Evolutionary conservation across 257 asterid genomes (phyloP), one percentile per base, ranked within the genome.

Genomic region (Marsdenia floribunda): DNA sequence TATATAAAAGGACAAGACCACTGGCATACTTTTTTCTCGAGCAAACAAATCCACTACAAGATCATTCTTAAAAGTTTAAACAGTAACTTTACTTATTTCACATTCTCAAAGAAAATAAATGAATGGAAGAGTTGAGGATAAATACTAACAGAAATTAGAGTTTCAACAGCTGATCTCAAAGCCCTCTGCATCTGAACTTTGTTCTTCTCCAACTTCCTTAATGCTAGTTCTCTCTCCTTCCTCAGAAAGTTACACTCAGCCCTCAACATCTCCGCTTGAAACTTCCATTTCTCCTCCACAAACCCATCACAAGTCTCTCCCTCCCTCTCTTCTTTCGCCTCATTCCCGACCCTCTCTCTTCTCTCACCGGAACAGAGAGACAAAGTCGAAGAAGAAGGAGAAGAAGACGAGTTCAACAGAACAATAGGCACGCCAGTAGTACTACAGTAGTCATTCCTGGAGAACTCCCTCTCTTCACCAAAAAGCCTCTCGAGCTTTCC

Each of bases 181-280:
- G 91, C 82, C 61, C 76, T 87, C 82, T 86, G 92, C 90, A 82
- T 88, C 60, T 90, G 90, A 15, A 79, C 77, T 71, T 86, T 82
- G 47, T 90, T 91, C 53, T 85, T 87, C 76, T 91, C 95, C 86
- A 93, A 57, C 73, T 91, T 91, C 85, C 84, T 89, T 79, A 87
- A 55, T 78, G 93, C 95, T 16, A 86, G 80, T 77, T 88, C 96
- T 75, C 96, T 88, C 46, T 93, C 97, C 87, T 85, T 87, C 72
- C 97, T 87, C 83, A 91, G 61, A 66, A 88, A 85, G 64, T 84
- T 88, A 61, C 97, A 93, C 76, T 89, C 97, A 2, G 97, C 98
- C 81, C 96, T 86, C 75, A 91, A 83, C 61, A 93, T 89, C 87
- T 91, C 98, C 42, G 96, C 96, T 70, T 93, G 94, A 75, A 91